These are phyloP conservation scores for Dalbergia cultrata DNA, from an alignment of 306 rosid species.

Conservation along the genomic window DNA sequence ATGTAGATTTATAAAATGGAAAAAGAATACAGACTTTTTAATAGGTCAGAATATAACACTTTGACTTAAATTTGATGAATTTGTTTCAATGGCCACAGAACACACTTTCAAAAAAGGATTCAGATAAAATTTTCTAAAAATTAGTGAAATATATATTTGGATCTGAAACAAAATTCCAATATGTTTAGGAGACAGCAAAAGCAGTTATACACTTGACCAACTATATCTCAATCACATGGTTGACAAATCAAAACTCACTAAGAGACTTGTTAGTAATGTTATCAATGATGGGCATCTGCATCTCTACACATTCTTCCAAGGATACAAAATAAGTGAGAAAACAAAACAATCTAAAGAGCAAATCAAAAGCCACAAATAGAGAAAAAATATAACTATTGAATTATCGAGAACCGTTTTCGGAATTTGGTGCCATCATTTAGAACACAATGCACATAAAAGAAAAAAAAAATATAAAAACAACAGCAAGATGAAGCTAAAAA, in stretches of 20 bases:
- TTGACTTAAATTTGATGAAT: not conserved
- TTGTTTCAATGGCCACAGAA: not conserved
- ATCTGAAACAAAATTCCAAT: too few species aligned
- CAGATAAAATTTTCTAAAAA: too few species aligned
- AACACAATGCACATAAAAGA: conserved; percentile 15
- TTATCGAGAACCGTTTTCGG: conserved; percentile 11
- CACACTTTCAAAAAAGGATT: not conserved
- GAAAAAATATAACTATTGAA: not conserved
- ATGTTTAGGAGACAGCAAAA: too few species aligned
- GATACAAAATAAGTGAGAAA: conserved; percentile 78
- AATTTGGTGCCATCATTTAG: conserved; percentile 8
- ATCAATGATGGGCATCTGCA: conserved; percentile 50
- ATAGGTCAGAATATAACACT: not conserved
- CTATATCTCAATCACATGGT: conserved; percentile 57
- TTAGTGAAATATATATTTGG: too few species aligned
- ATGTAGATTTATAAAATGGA: not conserved
- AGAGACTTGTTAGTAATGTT: conserved; percentile 69
- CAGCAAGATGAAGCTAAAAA: conserved; percentile 1
- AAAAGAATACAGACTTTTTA: too few species aligned
- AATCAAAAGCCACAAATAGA: conserved; percentile 31
- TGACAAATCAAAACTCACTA: conserved; percentile 66
- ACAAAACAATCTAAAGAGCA: conserved; percentile 25
- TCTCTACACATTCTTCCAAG: conserved; percentile 87
- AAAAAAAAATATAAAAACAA: not conserved
- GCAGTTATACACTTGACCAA: too few species aligned